Base-by-base conservation (phyloP, 371 early-diverging fungal species). In the Circinella umbellata region DNA sequence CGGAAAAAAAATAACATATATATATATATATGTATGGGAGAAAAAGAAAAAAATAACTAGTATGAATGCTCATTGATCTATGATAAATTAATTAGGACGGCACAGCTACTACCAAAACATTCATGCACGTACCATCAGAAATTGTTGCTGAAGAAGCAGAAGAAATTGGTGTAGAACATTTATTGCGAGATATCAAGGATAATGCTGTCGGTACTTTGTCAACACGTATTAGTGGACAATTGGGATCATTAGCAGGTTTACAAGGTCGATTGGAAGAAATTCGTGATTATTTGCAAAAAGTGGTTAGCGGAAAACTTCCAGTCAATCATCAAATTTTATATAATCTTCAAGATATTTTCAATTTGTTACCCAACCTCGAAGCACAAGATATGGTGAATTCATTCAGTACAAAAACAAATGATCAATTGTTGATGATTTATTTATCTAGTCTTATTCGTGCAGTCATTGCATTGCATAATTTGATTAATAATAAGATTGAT, bases 61-160 rank as follows among this genome's bases (percentile, higher is more conserved):
- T 37, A 27, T 2, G 27, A 27, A 27, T 27, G 27, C 27, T 27
- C 2, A 27, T 46, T 17, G 34, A 27, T 10, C 6, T 37, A 18
- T 59, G 60, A 37, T 4, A 0, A 27, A 18, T 61, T 48, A 9
- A 11, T 37, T 71, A 97, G 96, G 97, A 98, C 77, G 98, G 98
- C 63, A 94, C 97, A 51, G 91, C 96, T 5, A 94, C 96, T 1
- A 96, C 95, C 63, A 91, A 94, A 80, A 95, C 97, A 36, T 99
- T 99, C 83, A 91, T 93, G 80, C 98, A 99, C 80, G 91, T 98
- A 27, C 93, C 95, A 9, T 96, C 96, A 20, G 90, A 91, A 64
- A 98, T 99, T 72, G 99, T 96, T 49, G 99, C 99, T 4, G 99
- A 99, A 76, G 99, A 99, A 85, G 96, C 99, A 10, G 99, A 99